Evolutionary conservation across 2,329 filamentous ascomycete genomes (phyloP).

Genomic region (Ascochyta rabiei): DNA sequence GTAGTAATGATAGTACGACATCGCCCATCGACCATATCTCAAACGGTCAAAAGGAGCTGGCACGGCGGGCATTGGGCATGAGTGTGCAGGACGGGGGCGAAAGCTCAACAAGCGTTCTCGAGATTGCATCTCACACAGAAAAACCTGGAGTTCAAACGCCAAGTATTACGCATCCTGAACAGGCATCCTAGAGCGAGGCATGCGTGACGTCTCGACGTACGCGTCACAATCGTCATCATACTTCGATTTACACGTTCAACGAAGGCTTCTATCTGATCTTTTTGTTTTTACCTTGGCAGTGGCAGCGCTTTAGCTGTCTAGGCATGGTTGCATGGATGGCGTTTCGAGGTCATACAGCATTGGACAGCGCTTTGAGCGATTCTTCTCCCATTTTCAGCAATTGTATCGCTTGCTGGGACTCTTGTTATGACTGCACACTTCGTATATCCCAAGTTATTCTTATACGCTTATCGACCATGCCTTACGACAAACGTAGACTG

Average conservation of each 20-base stretch:
- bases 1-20: conserved; percentile 23
- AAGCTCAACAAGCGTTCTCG: conserved; percentile 47
- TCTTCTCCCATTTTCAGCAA: no score
- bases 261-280: not conserved
- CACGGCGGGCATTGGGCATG: conserved; percentile 49
- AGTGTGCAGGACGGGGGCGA: conserved; percentile 43
- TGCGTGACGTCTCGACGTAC: not conserved
- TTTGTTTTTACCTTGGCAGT: not conserved
- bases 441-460: not conserved
- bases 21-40: conserved; percentile 31
- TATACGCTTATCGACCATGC: not conserved
- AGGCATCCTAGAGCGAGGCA: conserved; percentile 15
- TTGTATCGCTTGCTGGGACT: conserved; percentile 1
- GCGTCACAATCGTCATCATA: not conserved
- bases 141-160: conserved; percentile 51
- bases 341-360: not conserved
- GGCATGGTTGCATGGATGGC: conserved; percentile 15
- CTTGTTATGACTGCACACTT: not conserved
- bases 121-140: conserved; percentile 49
- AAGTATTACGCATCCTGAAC: conserved; percentile 31
- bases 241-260: not conserved
- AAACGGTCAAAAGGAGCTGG: conserved; percentile 47
- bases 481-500: not conserved
- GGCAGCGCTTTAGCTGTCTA: not conserved
- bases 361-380: not conserved